Percentiles rank a stretch among this genome's conserved stretches.
Evolutionary conservation across 805 yeast species (phyloP).

Genomic region (Candida broadrunensis): DNA sequence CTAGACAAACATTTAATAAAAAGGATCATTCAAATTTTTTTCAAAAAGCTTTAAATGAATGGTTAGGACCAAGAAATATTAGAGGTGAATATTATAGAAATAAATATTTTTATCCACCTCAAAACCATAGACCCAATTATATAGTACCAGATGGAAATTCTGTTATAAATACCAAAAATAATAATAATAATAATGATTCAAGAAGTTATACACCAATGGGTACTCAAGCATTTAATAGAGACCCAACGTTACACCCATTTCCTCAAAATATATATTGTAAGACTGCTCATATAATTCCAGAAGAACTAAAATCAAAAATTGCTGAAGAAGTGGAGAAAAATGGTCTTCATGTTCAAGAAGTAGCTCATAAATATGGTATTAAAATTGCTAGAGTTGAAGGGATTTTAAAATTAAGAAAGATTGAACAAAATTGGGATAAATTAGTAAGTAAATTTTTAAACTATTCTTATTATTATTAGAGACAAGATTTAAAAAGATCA

Average conservation of each 20-base stretch:
- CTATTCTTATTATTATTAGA: too few relatives aligned
- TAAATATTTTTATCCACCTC: slow-evolving; percentile 68
- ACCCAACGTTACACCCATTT: slow-evolving; percentile 66
- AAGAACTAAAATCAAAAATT: slow-evolving; percentile 58
- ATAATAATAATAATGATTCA: too few relatives aligned
- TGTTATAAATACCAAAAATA: slow-evolving; percentile 11
- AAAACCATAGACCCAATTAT: slow-evolving; percentile 70
- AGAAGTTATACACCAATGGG: not conserved
- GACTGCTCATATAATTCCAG: slow-evolving; percentile 61
- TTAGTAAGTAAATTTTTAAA: slow-evolving; percentile 47
- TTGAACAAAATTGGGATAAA: slow-evolving; percentile 62
- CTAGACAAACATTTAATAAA: slow-evolving; percentile 24
- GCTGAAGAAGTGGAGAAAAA: slow-evolving; percentile 52
- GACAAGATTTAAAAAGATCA: too few relatives aligned
- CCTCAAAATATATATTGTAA: slow-evolving; percentile 69
- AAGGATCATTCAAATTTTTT: slow-evolving; percentile 51
- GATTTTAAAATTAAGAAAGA: slow-evolving; percentile 60
- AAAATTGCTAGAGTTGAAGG: slow-evolving; percentile 89
- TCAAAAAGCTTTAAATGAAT: slow-evolving; percentile 63
- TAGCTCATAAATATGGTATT: slow-evolving; percentile 75
- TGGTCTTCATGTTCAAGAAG: slow-evolving; percentile 61
- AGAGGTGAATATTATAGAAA: slow-evolving; percentile 79
- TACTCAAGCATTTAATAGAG: slow-evolving; percentile 16
- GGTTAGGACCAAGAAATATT: slow-evolving; percentile 80
- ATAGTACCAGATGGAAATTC: slow-evolving; percentile 53